Conservation (phyloP, 202 grass and related monocot species). For the Setaria italica region DNA sequence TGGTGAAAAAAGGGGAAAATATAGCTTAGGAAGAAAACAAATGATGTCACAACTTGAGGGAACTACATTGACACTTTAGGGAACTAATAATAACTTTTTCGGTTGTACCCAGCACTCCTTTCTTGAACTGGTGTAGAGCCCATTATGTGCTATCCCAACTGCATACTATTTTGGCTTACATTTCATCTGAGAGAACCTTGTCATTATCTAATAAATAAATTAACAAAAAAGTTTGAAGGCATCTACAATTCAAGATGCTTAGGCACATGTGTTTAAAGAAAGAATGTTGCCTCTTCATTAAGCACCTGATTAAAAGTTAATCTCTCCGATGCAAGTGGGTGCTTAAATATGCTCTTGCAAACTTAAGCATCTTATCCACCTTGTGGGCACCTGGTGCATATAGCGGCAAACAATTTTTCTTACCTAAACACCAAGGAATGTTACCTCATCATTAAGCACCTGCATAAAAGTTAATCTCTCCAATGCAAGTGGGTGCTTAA, state of each 20-base stretch:
- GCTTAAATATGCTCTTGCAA: not conserved
- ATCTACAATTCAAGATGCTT: too few species aligned
- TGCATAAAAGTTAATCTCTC: not conserved
- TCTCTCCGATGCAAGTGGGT: not conserved
- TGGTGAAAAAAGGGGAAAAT: not conserved
- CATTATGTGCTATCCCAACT: not conserved
- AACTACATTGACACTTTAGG: not conserved
- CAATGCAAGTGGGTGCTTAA: not conserved
- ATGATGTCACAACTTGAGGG: not conserved
- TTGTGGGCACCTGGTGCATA: not conserved
- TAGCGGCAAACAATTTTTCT: not conserved
- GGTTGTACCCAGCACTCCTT: not conserved
- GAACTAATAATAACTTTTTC: constrained; percentile 1
- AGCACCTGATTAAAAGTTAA: not conserved
- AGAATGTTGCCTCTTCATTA: not conserved
- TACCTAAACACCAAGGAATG: not conserved
- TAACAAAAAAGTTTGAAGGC: not conserved
- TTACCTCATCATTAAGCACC: not conserved
- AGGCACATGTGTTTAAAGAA: too few species aligned
- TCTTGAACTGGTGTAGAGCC: not conserved
- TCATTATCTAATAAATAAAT: not conserved
- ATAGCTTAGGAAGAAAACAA: constrained; percentile 7
- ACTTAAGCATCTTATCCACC: not conserved
- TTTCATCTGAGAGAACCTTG: constrained; percentile 14
- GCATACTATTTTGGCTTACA: not conserved